Conservation (phyloP, 1,139 yeast species). For the Yamadazyma diospyri region DNA sequence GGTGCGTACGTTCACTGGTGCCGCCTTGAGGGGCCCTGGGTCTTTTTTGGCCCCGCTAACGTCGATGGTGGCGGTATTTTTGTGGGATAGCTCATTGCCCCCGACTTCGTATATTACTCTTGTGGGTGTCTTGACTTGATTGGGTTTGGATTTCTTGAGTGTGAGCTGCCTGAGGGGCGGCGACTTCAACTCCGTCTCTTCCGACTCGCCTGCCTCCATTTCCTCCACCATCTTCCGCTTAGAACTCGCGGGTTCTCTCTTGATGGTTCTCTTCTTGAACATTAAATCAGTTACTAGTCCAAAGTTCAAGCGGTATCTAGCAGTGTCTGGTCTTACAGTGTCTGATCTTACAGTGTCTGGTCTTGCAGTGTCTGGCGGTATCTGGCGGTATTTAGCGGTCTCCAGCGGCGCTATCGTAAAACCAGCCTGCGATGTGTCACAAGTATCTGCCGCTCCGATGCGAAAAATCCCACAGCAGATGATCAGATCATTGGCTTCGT, state of each 20-base stretch:
- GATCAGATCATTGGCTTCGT: too few species aligned
- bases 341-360: too few species aligned
- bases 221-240: constrained; percentile 18
- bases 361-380: too few species aligned
- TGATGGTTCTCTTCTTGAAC: constrained; percentile 35
- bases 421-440: too few species aligned
- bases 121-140: background rate
- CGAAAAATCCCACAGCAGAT: too few species aligned
- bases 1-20: constrained; percentile 57
- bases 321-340: too few species aligned
- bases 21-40: constrained; percentile 20
- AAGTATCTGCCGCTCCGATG: too few species aligned
- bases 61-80: constrained; percentile 10
- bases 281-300: constrained; percentile 17
- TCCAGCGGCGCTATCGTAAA: too few species aligned
- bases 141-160: constrained; percentile 1
- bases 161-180: too few species aligned
- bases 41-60: background rate
- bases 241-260: constrained; percentile 10
- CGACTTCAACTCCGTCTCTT: constrained; percentile 1
- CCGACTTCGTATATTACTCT: background rate
- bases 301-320: too few species aligned
- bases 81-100: constrained; percentile 2
- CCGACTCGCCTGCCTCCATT: constrained; percentile 1
- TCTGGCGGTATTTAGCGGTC: too few species aligned